Base-by-base conservation (phyloP, 148 eudicot genomes). In the Silene latifolia region DNA sequence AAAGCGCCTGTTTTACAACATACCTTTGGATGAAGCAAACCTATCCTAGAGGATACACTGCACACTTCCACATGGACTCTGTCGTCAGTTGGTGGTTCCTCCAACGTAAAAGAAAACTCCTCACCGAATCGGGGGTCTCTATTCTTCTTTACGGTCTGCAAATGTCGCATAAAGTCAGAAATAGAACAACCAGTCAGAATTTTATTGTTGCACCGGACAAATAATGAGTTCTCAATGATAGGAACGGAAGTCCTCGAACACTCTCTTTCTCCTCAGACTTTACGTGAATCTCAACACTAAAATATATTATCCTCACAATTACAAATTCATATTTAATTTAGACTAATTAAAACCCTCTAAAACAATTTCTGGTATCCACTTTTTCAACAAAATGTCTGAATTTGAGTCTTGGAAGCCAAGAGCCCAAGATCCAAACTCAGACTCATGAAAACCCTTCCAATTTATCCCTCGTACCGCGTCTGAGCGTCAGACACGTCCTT, bases 51-150 rank as follows among this genome's bases (percentile, higher is more conserved):
- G 58, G 91, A 82, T 59, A 13, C 74, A 75, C 93, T 89, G 63
- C 73, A 46, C 47, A 89, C 88, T 81, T 89, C 90, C 24, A 89
- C 85, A 56, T 84, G 90, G 42, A 89, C 74, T 72, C 62, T 89
- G 57, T 89, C 93, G 21, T 84, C 74, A 39, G 69, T 80, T 18
- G 93, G 93, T 65, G 93, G 93, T 73, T 89, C 90, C 24, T 84
- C 85, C 78, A 89, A 69, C 79, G 74, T 84, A 79, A 89, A 89
- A 74, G 76, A 74, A 39, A 89, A 89, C 21, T 87, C 90, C 74
- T 89, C 90, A 3, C 80, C 88, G 87, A 90, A 89, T 79, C 88
- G 82, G 0, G 93, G 93, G 77, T 89, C 93, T 76, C 88, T 83
- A 59, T 83, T 89, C 69, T 87, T 89, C 88, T 86, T 89, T 18